Conservation (phyloP, 306 rosid genomes). For the Gillenia trifoliata region DNA sequence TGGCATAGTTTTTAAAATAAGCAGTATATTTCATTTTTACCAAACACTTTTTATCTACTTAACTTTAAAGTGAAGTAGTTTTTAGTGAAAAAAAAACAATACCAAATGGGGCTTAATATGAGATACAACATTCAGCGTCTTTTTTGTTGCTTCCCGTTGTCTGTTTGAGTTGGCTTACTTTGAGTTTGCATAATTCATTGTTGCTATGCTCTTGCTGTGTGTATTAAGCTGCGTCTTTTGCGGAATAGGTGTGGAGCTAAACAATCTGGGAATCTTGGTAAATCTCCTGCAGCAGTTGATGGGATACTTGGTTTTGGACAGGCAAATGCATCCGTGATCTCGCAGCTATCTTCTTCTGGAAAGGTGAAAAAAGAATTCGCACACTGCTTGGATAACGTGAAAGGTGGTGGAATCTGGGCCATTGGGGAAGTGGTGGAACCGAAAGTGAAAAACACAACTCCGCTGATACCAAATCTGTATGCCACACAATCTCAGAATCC, state of each 20-base stretch:
- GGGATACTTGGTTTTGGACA: slow-evolving; percentile 97
- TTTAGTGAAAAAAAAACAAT: too few species aligned
- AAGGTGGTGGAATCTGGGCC: slow-evolving; percentile 89
- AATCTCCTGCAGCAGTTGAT: slow-evolving; percentile 53
- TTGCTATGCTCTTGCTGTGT: not conserved
- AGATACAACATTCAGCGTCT: not conserved
- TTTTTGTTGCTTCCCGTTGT: not conserved
- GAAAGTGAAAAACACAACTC: slow-evolving; percentile 39
- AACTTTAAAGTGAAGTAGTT: too few species aligned
- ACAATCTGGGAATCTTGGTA: slow-evolving; percentile 57
- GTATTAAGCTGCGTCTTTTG: not conserved
- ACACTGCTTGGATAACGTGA: slow-evolving; percentile 76
- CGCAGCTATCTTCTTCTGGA: slow-evolving; percentile 81
- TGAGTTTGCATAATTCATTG: not conserved
- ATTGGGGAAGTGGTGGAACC: slow-evolving; percentile 86
- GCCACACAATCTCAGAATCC: slow-evolving; percentile 25
- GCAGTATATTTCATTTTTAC: too few species aligned
- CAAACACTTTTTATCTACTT: too few species aligned
- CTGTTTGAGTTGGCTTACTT: not conserved
- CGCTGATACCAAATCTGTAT: slow-evolving; percentile 61
- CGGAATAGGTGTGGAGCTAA: slow-evolving; percentile 62
- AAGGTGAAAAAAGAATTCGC: slow-evolving; percentile 75
- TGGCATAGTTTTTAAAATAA: too few species aligned
- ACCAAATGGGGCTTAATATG: too few species aligned
- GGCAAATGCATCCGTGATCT: slow-evolving; percentile 76